Base-by-base conservation (phyloP, 306 rosid species). In the Gillenia trifoliata region DNA sequence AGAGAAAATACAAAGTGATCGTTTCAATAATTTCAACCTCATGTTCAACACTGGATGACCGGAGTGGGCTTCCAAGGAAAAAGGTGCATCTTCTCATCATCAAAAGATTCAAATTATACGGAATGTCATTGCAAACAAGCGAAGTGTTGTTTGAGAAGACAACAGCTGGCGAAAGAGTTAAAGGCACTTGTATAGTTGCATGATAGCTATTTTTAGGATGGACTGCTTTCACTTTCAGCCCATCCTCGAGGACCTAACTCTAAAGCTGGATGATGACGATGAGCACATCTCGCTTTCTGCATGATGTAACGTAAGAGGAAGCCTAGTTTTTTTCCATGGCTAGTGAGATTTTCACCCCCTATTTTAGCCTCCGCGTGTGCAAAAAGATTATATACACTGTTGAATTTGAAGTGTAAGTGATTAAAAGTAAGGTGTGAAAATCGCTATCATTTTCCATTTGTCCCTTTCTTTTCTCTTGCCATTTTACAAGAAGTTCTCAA, bases 161-260 rank as follows among this genome's bases (percentile, higher is more conserved):
- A 17, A 38, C 70, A 66, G 70, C 70, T 66, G 70, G 52, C 54
- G 31, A 40, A 10, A 55, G 6, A 55, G 61, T 22, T 3, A 55
- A 25, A 22, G 4, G 29, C 6, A 45, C 52, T 45, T 45, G 52
- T 5, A 15, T 45, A 16, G 20, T 45, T 45, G 20, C 50, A 45
- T 15, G 50, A 19, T 45, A 45, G 50, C 6, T 15, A 45, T 45
- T 45, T 45, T 45, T 25, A 55, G 13, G 6, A 22, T 22, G 16
- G 29, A 22, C 29, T 55, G 33, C 71, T 63, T 74, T 74, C 71
- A 74, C 52, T 45, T 45, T 45, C 52, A 74, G 52, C 28, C n/a
- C 5, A 17, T 6, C 64, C 73, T 75, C 66, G 79, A 66, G 66
- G 56, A 38, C 28, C 56, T 34, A 33, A 75, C 66, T 64, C 38